Conservation (phyloP, 768 basidiomycete species). For the Serendipita sp. region DNA sequence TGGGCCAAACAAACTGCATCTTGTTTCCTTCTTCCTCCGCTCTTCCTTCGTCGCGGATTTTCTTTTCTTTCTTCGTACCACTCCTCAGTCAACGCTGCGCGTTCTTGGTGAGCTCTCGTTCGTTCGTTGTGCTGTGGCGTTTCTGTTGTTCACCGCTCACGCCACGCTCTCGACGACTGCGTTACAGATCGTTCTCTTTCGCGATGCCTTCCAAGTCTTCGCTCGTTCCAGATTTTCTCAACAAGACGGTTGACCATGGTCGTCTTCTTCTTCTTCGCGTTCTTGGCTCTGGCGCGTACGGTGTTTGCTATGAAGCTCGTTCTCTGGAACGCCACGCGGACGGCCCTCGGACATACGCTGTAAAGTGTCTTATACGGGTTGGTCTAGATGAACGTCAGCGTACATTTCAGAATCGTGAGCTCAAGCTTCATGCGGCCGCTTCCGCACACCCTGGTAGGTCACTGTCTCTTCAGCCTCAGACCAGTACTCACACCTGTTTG, state of each 20-base stretch:
- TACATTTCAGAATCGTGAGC: slow-evolving; percentile 51
- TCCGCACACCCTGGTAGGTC: slow-evolving; percentile 20
- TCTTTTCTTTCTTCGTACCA: neutral
- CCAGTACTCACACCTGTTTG: slow-evolving; percentile 37
- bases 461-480: slow-evolving; percentile 27
- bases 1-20: neutral
- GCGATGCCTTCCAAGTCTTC: neutral
- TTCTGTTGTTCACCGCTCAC: neutral
- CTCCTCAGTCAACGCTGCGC: neutral
- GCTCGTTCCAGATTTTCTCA: slow-evolving; percentile 24
- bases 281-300: slow-evolving; percentile 88
- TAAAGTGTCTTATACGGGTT: slow-evolving; percentile 69
- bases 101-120: neutral
- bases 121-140: neutral
- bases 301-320: slow-evolving; percentile 83
- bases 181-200: neutral
- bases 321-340: slow-evolving; percentile 33
- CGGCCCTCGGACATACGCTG: slow-evolving; percentile 36
- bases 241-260: slow-evolving; percentile 70
- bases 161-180: neutral
- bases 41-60: neutral
- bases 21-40: slow-evolving; percentile 1
- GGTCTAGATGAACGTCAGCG: slow-evolving; percentile 44
- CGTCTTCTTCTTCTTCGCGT: slow-evolving; percentile 71
- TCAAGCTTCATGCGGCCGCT: slow-evolving; percentile 32